A percentile compares a stretch with the other conserved stretches of the same genome.
Conservation (phyloP, 2,329 filamentous ascomycete species). For the Acrocalymma vagum region DNA sequence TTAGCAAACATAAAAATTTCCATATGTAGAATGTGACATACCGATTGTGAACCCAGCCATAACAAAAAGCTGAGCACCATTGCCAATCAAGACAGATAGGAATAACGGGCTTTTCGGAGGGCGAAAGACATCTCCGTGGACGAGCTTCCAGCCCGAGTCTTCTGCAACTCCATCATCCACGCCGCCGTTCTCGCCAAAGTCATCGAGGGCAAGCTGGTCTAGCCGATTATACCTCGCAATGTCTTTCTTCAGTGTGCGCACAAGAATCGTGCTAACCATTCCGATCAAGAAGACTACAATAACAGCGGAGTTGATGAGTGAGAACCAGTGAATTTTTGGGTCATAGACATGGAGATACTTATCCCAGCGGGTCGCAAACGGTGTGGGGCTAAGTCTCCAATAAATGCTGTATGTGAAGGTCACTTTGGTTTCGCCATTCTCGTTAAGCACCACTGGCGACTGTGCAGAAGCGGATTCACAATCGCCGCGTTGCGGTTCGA, state of each 20-base stretch:
- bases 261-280: slow-evolving; percentile 90
- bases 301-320: slow-evolving; percentile 92
- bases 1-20: slow-evolving; percentile 13
- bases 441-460: slow-evolving; percentile 70
- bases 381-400: slow-evolving; percentile 84
- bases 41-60: slow-evolving; percentile 94
- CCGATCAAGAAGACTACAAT: slow-evolving; percentile 92
- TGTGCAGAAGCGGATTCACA: slow-evolving; percentile 71
- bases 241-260: slow-evolving; percentile 90
- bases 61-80: slow-evolving; percentile 94
- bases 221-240: slow-evolving; percentile 96
- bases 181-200: slow-evolving; percentile 77
- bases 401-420: slow-evolving; percentile 92
- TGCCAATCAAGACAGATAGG: slow-evolving; percentile 87
- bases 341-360: slow-evolving; percentile 98
- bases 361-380: slow-evolving; percentile 98
- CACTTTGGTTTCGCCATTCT: slow-evolving; percentile 71
- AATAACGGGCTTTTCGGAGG: slow-evolving; percentile 83
- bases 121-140: slow-evolving; percentile 97
- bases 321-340: slow-evolving; percentile 99
- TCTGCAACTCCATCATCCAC: slow-evolving; percentile 95
- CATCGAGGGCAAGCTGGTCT: slow-evolving; percentile 89
- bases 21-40: slow-evolving; percentile 38
- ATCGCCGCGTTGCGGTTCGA: no score
- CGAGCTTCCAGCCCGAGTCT: slow-evolving; percentile 97